Base-by-base conservation (phyloP, 2,329 filamentous ascomycete genomes). In the Fusarium longipes region DNA sequence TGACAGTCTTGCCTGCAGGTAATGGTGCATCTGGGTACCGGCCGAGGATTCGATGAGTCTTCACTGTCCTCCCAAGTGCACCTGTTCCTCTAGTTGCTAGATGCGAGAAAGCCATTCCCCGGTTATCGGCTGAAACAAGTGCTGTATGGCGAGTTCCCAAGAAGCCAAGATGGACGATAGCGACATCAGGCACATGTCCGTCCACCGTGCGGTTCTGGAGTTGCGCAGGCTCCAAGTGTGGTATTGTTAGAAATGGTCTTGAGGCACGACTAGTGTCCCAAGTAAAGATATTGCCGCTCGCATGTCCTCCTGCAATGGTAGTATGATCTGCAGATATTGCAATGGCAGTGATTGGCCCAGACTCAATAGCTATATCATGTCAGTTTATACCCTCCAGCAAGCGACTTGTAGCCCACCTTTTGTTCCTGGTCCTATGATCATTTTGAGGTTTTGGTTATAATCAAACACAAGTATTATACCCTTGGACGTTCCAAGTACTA, bases 81-180 rank as follows among this genome's bases (percentile, higher is more conserved):
- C 96, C 96, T 35, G 96, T 90, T 3, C 96, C 96, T 72, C 96
- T 86, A 11, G 93, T 97, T 11, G 96, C 96, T 11, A 99, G 86
- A 78, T 99, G 96, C 5, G 96, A 97, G 77, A 99, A 99, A 1
- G 96, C 95, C 96, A 99, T 99, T 20, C 96, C 96, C 47, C 88
- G 88, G 73, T 97, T 92, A 78, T 99, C 94, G 4, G 96, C 96
- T 6, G 96, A 99, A 12, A 98, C 94, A 7, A 99, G 83, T 5
- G 96, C 96, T 15, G 96, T 99, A 73, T 96, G 94, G 60, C 96
- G 87, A 5, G 93, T 97, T 9, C 95, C 96, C 8, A 99, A 83
- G 75, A 99, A 99, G 0, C 95, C 96, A n/a, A 99, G 80, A 77
- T 99, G 94, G 8, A 96, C 88, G 42, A 99, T 88, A 5, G 92